Evolutionary conservation across 2,329 filamentous ascomycete genomes (phyloP).

Genomic region (Aureobasidium melanogenum): DNA sequence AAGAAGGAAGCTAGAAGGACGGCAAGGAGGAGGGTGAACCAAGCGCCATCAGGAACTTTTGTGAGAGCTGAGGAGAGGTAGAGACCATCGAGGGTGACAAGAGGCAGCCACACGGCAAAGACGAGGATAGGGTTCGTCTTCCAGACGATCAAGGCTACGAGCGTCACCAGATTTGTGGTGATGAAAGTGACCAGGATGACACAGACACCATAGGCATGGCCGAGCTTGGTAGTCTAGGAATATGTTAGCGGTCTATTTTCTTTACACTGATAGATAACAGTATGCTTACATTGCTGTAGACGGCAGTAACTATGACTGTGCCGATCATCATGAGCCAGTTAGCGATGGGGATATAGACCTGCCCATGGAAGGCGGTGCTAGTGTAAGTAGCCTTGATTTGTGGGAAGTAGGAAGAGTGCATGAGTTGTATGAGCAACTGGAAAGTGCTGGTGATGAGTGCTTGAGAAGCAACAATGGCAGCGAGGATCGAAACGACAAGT

Average conservation of each 20-base stretch:
- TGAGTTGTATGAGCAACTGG: constrained; percentile 61
- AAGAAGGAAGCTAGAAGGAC: constrained; percentile 55
- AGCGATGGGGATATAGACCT: constrained; percentile 65
- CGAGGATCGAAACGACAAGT: constrained; percentile 53
- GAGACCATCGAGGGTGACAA: constrained; percentile 58
- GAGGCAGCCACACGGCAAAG: constrained; percentile 51
- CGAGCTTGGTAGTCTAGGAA: constrained; percentile 53
- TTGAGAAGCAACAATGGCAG: constrained; percentile 67
- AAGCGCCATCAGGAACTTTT: constrained; percentile 68
- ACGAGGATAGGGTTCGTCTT: constrained; percentile 53
- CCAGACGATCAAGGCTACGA: constrained; percentile 68
- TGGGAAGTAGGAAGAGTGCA: constrained; percentile 66
- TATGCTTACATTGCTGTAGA: constrained; percentile 58
- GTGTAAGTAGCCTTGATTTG: constrained; percentile 68
- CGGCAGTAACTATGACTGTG: constrained; percentile 62
- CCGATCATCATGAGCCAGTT: constrained; percentile 74
- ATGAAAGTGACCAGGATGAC: constrained; percentile 75
- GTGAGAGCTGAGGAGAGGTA: constrained; percentile 61
- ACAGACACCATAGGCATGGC: constrained; percentile 69
- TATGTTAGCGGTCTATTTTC: constrained; percentile 17
- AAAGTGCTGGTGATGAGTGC: constrained; percentile 72
- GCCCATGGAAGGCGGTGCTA: constrained; percentile 59
- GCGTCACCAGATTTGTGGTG: constrained; percentile 63
- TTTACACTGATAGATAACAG: background rate
- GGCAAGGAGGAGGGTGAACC: constrained; percentile 65